Conservation (phyloP, 495 filamentous ascomycete genomes). For the Mytilinidion resinicola region DNA sequence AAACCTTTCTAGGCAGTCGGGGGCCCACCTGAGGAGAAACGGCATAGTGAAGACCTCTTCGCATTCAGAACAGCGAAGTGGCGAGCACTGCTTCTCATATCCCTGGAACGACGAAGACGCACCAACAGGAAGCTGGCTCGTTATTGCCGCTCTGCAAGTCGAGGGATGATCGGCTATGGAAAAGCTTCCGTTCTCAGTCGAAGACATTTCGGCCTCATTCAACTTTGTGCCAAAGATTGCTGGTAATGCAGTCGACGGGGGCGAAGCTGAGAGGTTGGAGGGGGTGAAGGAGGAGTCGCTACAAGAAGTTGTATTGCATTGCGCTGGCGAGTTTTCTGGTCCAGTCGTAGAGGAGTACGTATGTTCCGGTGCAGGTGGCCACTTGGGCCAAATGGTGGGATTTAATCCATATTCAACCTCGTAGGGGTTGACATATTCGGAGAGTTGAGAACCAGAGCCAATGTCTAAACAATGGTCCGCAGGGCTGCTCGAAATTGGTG, state of each 20-base stretch:
- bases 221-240: too few species aligned
- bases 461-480: not conserved
- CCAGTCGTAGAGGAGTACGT: not conserved
- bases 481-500: not conserved
- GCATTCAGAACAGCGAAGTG: not conserved
- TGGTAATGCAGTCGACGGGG: too few species aligned
- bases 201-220: not conserved
- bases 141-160: not conserved
- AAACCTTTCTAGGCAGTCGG: not conserved
- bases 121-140: not conserved
- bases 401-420: not conserved
- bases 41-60: not conserved
- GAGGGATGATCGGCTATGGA: not conserved
- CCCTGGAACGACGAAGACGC: not conserved
- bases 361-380: not conserved
- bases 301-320: not conserved
- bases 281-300: not conserved
- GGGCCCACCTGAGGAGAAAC: not conserved
- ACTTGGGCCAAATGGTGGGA: not conserved
- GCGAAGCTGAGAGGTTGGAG: too few species aligned
- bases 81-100: not conserved
- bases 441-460: not conserved
- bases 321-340: not conserved
- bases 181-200: too few species aligned
- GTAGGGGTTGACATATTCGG: not conserved